Evolutionary conservation across 495 filamentous ascomycete species (phyloP), one percentile per base, ranked within the genome.

Genomic region (Trichoderma parareesei): DNA sequence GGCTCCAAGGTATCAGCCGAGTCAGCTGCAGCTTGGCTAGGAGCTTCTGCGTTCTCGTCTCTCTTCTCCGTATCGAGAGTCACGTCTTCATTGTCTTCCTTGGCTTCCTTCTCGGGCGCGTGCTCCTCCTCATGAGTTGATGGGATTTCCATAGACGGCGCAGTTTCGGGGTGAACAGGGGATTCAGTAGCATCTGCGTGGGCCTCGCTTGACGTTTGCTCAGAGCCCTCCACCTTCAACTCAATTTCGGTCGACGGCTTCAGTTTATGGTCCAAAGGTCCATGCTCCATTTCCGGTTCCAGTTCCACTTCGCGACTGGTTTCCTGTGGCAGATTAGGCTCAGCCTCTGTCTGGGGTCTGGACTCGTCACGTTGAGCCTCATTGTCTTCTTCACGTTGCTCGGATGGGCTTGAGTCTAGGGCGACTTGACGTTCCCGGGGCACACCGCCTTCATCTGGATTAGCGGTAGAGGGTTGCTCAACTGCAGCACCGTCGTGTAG

Each of bases 371-470:
- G 4, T 8, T 67, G 62, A 38, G 62, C 46, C 46, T 65, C 46
- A 60, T 43, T 48, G 55, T 67, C 68, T 69, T 64, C 40, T 66
- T 60, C 53, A 67, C 64, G 44, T 67, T 66, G 64, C 43, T 61
- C 44, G 20, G 20, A 35, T 2, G 11, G 20, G 27, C 20, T 35
- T 16, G 27, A 57, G 9, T n/a, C 53, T 33, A 57, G 33, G 11
- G 16, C 11, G 53, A 5, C 20, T 49, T 49, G 16, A 18, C 9
- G 7, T 27, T 27, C 46, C 9, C 8, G 46, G 4, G 46, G 46
- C 14, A 20, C 8, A 9, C 8, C n/a, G 9, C 20, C 46, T 18
- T 18, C 16, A 18, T 49, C 46, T 18, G 20, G 18, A 18, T 6
- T 18, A 49, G 14, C 0, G 20, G 4, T 8, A 49, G 46, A 49